Evolutionary conservation across 1,139 yeast genomes (phyloP).

Genomic region (Suzukiozyma palmioleophila): DNA sequence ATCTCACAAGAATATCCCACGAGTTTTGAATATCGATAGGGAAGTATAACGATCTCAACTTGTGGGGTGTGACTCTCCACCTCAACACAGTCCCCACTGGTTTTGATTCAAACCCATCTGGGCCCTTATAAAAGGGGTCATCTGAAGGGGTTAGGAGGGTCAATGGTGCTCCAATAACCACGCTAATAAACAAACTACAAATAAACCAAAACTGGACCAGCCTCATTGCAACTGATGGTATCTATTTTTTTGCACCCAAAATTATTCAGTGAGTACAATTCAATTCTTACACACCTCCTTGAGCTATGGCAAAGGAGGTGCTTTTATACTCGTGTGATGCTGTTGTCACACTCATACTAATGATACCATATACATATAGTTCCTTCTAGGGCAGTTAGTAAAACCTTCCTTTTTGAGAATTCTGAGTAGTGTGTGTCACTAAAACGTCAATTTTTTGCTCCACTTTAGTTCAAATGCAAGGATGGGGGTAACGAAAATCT

Average conservation of each 20-base stretch:
- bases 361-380: too few relatives aligned
- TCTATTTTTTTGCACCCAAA: neutral
- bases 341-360: too few relatives aligned
- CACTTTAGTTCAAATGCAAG: too few relatives aligned
- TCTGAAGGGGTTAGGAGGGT: constrained; percentile 11
- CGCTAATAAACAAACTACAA: neutral
- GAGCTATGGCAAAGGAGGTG: neutral
- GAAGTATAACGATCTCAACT: constrained; percentile 12
- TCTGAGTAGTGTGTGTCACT: too few relatives aligned
- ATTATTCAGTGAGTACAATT: neutral
- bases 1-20: constrained; percentile 31
- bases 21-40: constrained; percentile 13
- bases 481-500: too few relatives aligned
- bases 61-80: constrained; percentile 19
- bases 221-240: too few relatives aligned
- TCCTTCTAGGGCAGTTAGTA: too few relatives aligned
- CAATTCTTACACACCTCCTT: neutral
- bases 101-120: constrained; percentile 19
- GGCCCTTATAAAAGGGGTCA: constrained; percentile 27
- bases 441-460: too few relatives aligned
- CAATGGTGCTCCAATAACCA: neutral
- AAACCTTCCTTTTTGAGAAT: too few relatives aligned
- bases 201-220: too few relatives aligned
- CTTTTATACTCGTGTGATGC: neutral
- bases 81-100: constrained; percentile 24